Evolutionary conservation across 371 early-diverging fungal species (phyloP).

Genomic region (Mucor saturninus): DNA sequence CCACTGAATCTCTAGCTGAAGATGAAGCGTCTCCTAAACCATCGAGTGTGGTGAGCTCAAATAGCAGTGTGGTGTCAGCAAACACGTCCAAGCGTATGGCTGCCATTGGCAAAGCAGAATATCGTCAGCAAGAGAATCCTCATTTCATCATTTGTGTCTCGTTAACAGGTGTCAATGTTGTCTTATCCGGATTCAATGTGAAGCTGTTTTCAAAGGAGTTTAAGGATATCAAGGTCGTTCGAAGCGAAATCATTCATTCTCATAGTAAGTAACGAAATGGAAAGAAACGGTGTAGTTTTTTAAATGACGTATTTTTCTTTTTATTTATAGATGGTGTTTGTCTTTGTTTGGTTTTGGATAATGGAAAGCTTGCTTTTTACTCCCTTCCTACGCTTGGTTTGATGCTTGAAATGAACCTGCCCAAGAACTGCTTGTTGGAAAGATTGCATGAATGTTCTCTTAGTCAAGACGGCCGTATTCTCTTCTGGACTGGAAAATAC

Average conservation of each 20-base stretch:
- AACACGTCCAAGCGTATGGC: conserved; percentile 28
- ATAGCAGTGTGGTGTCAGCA: conserved; percentile 3
- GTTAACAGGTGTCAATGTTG: conserved; percentile 12
- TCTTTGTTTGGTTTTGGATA: conserved; percentile 29
- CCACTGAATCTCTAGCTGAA: conserved; percentile 5
- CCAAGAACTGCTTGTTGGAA: conserved; percentile 4
- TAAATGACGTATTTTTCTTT: neutral
- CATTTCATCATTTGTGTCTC: conserved; percentile 38
- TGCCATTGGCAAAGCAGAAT: conserved; percentile 36
- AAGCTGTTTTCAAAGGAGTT: conserved; percentile 33
- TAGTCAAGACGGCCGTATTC: conserved; percentile 54
- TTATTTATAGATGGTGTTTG: conserved; percentile 21
- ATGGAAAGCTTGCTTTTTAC: conserved; percentile 31
- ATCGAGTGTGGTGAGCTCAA: conserved; percentile 13
- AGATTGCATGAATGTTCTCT: conserved; percentile 39
- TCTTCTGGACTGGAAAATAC: conserved; percentile 49
- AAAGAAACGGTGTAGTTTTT: neutral
- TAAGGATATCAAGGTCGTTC: conserved; percentile 18
- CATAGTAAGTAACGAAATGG: conserved; percentile 24
- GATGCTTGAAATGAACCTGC: conserved; percentile 22
- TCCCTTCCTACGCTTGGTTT: conserved; percentile 36
- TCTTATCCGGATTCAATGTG: conserved; percentile 39
- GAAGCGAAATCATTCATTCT: conserved; percentile 26
- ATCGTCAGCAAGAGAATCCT: conserved; percentile 40
- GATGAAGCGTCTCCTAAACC: conserved; percentile 5